A percentile compares a stretch with the other conserved stretches of the same genome.
phyloP scores from a whole-genome alignment of 2,329 filamentous ascomycete species.

The Neoarthrinium moseri region DNA sequence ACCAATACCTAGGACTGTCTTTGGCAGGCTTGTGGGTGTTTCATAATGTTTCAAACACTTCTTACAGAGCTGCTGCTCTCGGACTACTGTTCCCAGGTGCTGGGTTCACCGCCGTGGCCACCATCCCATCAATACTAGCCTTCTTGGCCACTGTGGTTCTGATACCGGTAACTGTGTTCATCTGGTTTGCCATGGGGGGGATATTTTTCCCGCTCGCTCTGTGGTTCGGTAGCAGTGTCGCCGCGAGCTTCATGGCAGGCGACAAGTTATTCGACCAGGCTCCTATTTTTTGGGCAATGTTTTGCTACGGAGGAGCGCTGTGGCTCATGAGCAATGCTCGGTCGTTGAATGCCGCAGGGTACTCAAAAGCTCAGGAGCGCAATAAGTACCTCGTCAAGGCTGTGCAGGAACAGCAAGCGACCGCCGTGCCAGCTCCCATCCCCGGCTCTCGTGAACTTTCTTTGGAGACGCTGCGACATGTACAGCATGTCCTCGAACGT shows the following conservation, averaged over 20 bases:
- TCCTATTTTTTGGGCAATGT: too few species aligned
- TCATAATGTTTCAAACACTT: too few species aligned
- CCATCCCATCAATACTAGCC: conserved; percentile 3
- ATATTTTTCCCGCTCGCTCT: too few species aligned
- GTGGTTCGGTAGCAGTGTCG: too few species aligned
- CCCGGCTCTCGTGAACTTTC: background rate
- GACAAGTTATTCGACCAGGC: too few species aligned
- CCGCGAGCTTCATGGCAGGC: too few species aligned
- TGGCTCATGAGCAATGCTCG: too few species aligned
- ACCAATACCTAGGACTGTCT: too few species aligned
- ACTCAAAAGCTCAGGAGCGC: background rate
- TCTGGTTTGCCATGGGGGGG: too few species aligned
- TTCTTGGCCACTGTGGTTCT: background rate
- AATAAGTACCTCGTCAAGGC: background rate
- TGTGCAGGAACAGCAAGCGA: background rate
- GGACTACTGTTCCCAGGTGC: conserved; percentile 4
- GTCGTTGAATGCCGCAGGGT: too few species aligned
- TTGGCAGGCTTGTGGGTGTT: too few species aligned
- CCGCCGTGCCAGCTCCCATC: background rate
- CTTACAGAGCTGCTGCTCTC: conserved; percentile 1
- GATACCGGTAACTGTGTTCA: background rate
- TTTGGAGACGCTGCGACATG: background rate
- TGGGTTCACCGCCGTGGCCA: background rate
- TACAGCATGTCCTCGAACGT: background rate
- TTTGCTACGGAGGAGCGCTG: too few species aligned